Base-by-base conservation (phyloP, 2,329 filamentous ascomycete genomes). In the Aspergillus uvarum region DNA sequence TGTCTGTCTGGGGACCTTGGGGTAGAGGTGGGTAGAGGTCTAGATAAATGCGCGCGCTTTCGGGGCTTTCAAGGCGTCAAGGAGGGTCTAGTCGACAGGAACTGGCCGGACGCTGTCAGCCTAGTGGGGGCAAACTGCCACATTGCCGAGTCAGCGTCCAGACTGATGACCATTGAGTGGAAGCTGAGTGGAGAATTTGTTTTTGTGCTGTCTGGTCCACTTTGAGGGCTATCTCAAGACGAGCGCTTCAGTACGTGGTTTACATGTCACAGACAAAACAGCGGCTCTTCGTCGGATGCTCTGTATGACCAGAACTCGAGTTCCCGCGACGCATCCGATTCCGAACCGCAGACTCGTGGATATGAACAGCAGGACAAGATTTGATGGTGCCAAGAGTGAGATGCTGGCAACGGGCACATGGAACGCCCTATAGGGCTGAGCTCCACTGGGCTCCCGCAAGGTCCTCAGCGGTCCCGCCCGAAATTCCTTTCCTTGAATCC, bases 341-440 rank as follows among this genome's bases (percentile, higher is more conserved):
- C 12, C 2, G 2, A 29, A 35, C 14, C 12, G 11, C 14, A 16
- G 11, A 35, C 12, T 16, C 14, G 5, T 12, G 1, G 32, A 35
- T 35, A 14, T 6, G 3, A 35, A 35, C 32, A 10, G 1, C 14
- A 12, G 14, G 16, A 16, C 32, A 16, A 35, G 14, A 5, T 6
- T 16, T 19, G 14, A 12, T 1, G 38, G 38, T 44, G 38, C 38
- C 38, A 57, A 81, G 59, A 4, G 83, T 68, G 70, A 85, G 79
- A 47, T 80, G 77, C 26, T 80, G 75, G 7, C 81, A 73, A 68
- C 32, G 14, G 2, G 14, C 32, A 35, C 32, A 35, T 35, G 32
- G 38, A 19, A 19, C 0, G 77, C 78, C 5, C 79, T 81, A 6
- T 44, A 44, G 38, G 38, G 38, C 38, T 44, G 38, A 44, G 38